Conservation (phyloP, 306 rosid species). For the Acacia melanoxylon region DNA sequence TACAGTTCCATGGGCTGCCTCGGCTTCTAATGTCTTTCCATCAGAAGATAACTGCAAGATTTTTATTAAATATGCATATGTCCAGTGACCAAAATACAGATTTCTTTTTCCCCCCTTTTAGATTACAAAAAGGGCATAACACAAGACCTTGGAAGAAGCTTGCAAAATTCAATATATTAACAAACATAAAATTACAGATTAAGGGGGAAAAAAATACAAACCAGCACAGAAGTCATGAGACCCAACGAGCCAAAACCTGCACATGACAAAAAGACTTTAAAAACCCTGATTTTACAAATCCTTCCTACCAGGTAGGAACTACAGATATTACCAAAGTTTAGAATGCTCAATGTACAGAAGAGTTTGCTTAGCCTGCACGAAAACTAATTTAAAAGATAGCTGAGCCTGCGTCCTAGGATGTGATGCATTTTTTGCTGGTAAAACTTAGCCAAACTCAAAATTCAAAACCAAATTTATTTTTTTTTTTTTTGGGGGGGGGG, state of each 20-base stretch:
- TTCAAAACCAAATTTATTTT: background rate
- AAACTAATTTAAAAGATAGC: background rate
- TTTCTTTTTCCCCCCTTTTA: background rate
- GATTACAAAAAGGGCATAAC: background rate
- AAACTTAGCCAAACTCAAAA: background rate
- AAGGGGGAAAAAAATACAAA: conserved; percentile 29
- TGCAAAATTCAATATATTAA: background rate
- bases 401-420: background rate
- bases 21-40: conserved; percentile 95
- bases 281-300: conserved; percentile 25
- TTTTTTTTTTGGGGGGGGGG: too few relatives aligned
- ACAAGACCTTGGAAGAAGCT: background rate
- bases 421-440: background rate
- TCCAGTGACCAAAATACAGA: background rate
- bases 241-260: conserved; percentile 99
- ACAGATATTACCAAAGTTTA: background rate
- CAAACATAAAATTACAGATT: background rate
- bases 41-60: conserved; percentile 86
- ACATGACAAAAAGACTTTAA: conserved; percentile 31
- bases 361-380: background rate
- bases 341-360: conserved; percentile 4
- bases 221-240: conserved; percentile 96
- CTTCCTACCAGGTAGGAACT: conserved; percentile 17
- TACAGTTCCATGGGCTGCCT: conserved; percentile 99
- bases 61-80: background rate